Evolutionary conservation across 768 basidiomycete genomes (phyloP).

Genomic region (Lentinus tigrinus): DNA sequence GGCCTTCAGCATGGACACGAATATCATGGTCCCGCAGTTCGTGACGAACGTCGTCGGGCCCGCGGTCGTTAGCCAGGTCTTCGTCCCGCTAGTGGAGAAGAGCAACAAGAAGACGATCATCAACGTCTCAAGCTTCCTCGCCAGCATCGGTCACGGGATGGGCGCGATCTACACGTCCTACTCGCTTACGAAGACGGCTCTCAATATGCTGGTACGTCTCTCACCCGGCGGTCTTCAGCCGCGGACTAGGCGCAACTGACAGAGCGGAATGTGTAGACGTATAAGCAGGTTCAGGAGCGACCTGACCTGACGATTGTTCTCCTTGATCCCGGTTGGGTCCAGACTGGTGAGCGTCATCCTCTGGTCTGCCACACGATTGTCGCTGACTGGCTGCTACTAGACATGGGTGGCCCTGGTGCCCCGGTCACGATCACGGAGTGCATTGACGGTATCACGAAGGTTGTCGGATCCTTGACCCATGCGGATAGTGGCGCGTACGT

Average conservation of each 20-base stretch:
- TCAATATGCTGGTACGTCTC: slow-evolving; percentile 39
- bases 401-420: slow-evolving; percentile 7
- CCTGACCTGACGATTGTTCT: slow-evolving; percentile 1
- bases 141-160: slow-evolving; percentile 24
- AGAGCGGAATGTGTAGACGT: neutral
- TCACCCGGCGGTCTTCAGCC: no score
- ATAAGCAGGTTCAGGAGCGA: slow-evolving; percentile 13
- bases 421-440: neutral
- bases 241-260: no score
- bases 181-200: slow-evolving; percentile 34
- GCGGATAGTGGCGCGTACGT: slow-evolving; percentile 6
- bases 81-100: slow-evolving; percentile 33
- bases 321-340: slow-evolving; percentile 12
- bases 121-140: slow-evolving; percentile 32
- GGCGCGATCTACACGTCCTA: slow-evolving; percentile 29
- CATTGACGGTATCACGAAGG: neutral
- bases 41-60: slow-evolving; percentile 35
- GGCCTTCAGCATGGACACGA: no score
- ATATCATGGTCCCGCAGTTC: slow-evolving; percentile 6
- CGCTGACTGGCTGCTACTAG: neutral
- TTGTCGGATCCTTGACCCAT: neutral
- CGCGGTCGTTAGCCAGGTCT: slow-evolving; percentile 30
- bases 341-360: slow-evolving; percentile 6
- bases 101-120: slow-evolving; percentile 31
- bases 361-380: neutral